These are phyloP conservation scores for Cocos nucifera DNA, from an alignment of 176 grass and related monocot genomes.

Conservation along the genomic window DNA sequence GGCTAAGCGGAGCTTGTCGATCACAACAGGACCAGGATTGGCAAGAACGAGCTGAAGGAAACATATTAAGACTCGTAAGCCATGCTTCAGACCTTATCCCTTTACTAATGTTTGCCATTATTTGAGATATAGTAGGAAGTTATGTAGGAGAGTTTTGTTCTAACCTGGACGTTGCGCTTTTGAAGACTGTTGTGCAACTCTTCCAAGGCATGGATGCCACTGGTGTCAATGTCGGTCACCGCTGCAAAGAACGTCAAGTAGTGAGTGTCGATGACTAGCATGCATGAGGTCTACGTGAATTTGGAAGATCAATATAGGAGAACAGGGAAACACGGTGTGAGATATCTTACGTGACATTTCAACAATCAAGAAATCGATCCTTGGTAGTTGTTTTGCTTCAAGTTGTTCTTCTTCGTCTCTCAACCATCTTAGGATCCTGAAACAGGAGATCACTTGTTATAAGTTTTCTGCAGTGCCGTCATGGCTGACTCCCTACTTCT, in stretches of 20 bases:
- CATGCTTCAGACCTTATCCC: not conserved
- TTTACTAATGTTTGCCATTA: not conserved
- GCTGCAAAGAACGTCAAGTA: constrained; percentile 25
- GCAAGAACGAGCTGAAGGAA: constrained; percentile 50
- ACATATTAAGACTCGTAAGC: constrained; percentile 4
- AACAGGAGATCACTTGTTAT: not conserved
- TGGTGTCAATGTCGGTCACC: constrained; percentile 80
- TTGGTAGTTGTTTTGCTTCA: constrained; percentile 22
- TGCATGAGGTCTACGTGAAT: not conserved
- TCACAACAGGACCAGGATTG: constrained; percentile 55
- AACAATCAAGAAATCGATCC: constrained; percentile 51
- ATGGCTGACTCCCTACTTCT: no score
- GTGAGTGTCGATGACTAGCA: not conserved
- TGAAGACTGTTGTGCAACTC: constrained; percentile 40
- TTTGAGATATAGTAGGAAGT: not conserved
- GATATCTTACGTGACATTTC: constrained; percentile 75
- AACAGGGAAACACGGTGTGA: not conserved
- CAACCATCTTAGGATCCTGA: constrained; percentile 92
- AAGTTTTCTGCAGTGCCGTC: no score
- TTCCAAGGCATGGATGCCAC: constrained; percentile 61
- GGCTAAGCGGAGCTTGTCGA: constrained; percentile 50
- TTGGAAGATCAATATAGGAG: not conserved
- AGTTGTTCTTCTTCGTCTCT: constrained; percentile 64
- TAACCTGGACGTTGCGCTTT: constrained; percentile 64
- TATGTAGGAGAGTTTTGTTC: constrained; percentile 1